phyloP scores from a whole-genome alignment of 352 stramenopile genomes.

The Phytophthora sojae region DNA sequence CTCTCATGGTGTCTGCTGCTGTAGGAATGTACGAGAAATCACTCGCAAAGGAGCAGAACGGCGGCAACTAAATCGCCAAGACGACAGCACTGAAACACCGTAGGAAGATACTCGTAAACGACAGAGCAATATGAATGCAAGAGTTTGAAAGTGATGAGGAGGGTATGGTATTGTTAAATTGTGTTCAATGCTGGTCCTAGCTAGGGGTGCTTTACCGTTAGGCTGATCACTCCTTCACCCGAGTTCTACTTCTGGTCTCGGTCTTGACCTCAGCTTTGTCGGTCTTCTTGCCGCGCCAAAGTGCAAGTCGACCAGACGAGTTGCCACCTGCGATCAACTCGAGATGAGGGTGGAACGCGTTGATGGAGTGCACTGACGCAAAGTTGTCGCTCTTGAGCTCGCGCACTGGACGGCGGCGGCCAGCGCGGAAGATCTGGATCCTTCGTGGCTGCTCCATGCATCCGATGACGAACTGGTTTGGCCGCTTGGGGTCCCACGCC shows the following conservation, averaged over 20 bases:
- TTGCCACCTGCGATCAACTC: conserved; percentile 81
- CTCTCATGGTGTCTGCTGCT: conserved; percentile 1
- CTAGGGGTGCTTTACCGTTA: neutral
- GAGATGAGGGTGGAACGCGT: conserved; percentile 83
- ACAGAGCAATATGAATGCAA: conserved; percentile 21
- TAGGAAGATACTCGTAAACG: conserved; percentile 13
- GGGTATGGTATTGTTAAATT: conserved; percentile 8
- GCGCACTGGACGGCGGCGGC: conserved; percentile 71
- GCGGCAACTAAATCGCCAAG: conserved; percentile 13
- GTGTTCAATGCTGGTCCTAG: neutral
- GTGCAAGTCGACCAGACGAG: conserved; percentile 72
- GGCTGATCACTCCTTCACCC: conserved; percentile 17
- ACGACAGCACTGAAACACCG: conserved; percentile 17
- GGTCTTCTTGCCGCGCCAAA: conserved; percentile 58
- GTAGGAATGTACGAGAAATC: conserved; percentile 75
- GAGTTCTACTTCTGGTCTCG: conserved; percentile 4
- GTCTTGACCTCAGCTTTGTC: conserved; percentile 26
- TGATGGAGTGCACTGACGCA: conserved; percentile 88
- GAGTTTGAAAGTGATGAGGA: conserved; percentile 14
- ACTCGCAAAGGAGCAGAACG: conserved; percentile 56
- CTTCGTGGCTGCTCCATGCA: conserved; percentile 84
- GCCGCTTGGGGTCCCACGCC: conserved; percentile 78
- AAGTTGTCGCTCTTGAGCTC: conserved; percentile 75
- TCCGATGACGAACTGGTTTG: conserved; percentile 81
- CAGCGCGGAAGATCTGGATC: conserved; percentile 84